Conservation (phyloP, 495 filamentous ascomycete species). For the Tuber melanosporum region DNA sequence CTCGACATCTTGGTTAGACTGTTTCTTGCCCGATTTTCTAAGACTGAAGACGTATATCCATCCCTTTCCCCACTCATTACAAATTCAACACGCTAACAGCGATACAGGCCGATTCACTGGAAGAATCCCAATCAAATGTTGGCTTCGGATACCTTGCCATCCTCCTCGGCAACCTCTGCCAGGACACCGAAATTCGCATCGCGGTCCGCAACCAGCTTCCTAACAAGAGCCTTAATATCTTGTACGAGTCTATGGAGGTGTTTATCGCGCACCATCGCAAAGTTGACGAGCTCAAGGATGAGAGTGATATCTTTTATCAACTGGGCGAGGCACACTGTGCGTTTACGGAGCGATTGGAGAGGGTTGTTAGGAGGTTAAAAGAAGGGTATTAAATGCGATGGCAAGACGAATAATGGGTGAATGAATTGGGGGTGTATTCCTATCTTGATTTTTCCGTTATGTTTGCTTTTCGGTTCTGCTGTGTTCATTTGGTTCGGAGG, state of each 20-base stretch:
- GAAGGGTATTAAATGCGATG: constrained; percentile 10
- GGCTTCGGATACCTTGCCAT: constrained; percentile 86
- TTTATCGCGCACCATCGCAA: constrained; percentile 72
- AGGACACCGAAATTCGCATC: constrained; percentile 51
- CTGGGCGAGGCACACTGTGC: constrained; percentile 49
- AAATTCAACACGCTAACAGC: constrained; percentile 10
- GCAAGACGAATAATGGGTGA: constrained; percentile 4
- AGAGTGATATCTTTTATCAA: constrained; percentile 45
- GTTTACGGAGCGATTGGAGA: constrained; percentile 57
- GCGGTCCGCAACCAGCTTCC: constrained; percentile 52
- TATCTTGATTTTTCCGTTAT: constrained; percentile 11
- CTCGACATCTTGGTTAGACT: constrained; percentile 47
- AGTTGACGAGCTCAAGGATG: constrained; percentile 53
- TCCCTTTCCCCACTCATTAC: constrained; percentile 2
- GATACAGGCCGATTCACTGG: constrained; percentile 68
- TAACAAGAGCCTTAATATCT: constrained; percentile 53
- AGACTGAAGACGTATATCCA: constrained; percentile 48
- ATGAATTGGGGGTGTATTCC: constrained; percentile 15
- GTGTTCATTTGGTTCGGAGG: background rate
- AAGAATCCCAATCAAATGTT: constrained; percentile 79
- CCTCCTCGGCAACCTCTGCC: constrained; percentile 70
- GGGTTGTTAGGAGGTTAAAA: constrained; percentile 49
- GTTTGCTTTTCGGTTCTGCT: background rate
- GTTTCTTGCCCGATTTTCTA: constrained; percentile 44
- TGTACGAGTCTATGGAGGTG: constrained; percentile 76